Evolutionary conservation across 805 yeast genomes (phyloP).

Genomic region (Torulaspora gathmanii): DNA sequence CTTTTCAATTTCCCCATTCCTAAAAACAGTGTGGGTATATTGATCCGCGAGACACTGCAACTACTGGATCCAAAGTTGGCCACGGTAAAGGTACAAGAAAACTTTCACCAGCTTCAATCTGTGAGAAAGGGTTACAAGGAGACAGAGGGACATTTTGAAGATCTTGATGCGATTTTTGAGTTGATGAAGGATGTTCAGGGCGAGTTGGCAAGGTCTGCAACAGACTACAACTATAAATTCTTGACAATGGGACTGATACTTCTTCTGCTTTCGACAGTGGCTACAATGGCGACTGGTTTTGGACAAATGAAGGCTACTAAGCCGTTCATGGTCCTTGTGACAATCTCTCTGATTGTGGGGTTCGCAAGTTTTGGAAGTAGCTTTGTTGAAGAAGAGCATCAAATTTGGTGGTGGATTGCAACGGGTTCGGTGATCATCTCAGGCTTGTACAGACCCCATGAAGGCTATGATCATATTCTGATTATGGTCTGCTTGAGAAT

Average conservation of each 20-base stretch:
- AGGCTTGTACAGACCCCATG: conserved; percentile 4
- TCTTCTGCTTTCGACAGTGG: conserved; percentile 20
- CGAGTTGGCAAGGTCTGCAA: conserved; percentile 53
- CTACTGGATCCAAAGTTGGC: conserved; percentile 43
- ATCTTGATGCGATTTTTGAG: conserved; percentile 25
- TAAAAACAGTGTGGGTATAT: conserved; percentile 75
- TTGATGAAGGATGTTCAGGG: conserved; percentile 48
- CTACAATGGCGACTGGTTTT: conserved; percentile 6
- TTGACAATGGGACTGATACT: conserved; percentile 36
- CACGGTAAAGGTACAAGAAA: conserved; percentile 40
- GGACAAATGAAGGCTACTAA: conserved; percentile 1
- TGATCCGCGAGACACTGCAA: conserved; percentile 53
- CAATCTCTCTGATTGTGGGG: conserved; percentile 40
- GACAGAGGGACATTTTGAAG: conserved; percentile 7
- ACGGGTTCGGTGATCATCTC: conserved; percentile 33
- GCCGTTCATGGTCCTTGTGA: conserved; percentile 18
- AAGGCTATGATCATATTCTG: conserved; percentile 14
- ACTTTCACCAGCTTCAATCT: conserved; percentile 52
- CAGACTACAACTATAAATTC: conserved; percentile 60
- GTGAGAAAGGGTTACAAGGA: conserved; percentile 12
- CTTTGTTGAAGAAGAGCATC: conserved; percentile 92
- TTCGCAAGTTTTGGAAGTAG: conserved; percentile 77
- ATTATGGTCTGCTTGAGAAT: conserved; percentile 44
- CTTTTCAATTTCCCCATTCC: conserved; percentile 87
- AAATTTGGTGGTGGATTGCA: conserved; percentile 84